A percentile compares a stretch with the other conserved stretches of the same genome.
These are phyloP conservation scores for Suhomyces bribrorum DNA, from an alignment of 1,139 yeast genomes.

Conservation along the genomic window DNA sequence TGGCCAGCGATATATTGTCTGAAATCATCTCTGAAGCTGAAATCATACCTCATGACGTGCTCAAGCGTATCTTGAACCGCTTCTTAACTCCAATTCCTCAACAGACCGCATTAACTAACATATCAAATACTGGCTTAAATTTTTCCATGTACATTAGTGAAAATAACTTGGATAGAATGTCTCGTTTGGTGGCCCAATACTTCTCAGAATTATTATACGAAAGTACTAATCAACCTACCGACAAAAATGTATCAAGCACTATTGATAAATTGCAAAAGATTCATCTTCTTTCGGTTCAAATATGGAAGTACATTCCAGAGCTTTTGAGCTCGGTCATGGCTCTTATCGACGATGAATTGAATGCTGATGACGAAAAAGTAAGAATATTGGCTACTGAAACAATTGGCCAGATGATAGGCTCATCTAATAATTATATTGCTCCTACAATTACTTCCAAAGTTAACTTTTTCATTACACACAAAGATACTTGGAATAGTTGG, in stretches of 20 bases:
- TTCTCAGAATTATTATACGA: constrained; percentile 76
- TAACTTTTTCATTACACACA: constrained; percentile 62
- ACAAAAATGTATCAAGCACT: constrained; percentile 9
- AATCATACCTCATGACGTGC: constrained; percentile 60
- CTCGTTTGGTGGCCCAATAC: constrained; percentile 76
- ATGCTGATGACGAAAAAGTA: constrained; percentile 65
- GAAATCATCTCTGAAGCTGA: constrained; percentile 80
- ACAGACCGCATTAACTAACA: constrained; percentile 20
- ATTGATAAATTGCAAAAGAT: constrained; percentile 54
- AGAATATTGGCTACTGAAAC: constrained; percentile 73
- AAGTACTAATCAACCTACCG: constrained; percentile 29
- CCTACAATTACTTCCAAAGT: constrained; percentile 34
- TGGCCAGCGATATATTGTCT: constrained; percentile 66
- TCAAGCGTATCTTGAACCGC: constrained; percentile 61
- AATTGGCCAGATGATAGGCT: constrained; percentile 65
- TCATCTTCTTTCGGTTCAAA: constrained; percentile 62
- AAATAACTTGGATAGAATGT: constrained; percentile 70
- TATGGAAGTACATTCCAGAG: constrained; percentile 82
- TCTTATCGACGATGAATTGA: constrained; percentile 75
- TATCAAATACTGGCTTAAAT: constrained; percentile 59
- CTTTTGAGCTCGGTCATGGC: constrained; percentile 75
- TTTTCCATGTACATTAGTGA: constrained; percentile 71
- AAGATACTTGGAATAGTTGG: constrained; percentile 71
- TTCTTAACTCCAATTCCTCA: constrained; percentile 29
- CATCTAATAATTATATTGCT: constrained; percentile 18